Conservation (phyloP, 805 yeast species). For the Wickerhamiella parazyma region DNA sequence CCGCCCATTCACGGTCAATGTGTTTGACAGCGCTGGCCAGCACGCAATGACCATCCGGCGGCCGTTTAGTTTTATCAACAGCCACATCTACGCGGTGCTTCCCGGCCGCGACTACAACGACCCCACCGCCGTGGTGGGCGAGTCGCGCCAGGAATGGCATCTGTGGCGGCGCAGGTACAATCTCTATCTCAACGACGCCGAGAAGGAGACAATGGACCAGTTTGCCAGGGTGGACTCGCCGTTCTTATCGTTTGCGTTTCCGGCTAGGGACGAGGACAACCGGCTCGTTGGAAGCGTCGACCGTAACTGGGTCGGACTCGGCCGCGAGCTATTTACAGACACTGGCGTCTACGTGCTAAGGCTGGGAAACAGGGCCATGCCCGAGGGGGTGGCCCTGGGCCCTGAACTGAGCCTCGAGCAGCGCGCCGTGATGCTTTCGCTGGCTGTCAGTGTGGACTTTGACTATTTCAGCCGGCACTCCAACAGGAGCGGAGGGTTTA, state of each 20-base stretch:
- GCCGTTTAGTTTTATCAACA: constrained; percentile 79
- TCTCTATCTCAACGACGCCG: constrained; percentile 36
- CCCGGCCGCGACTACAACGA: constrained; percentile 38
- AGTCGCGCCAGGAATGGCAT: constrained; percentile 88
- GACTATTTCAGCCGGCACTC: constrained; percentile 95
- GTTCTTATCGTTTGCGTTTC: constrained; percentile 74
- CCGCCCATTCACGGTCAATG: constrained; percentile 45
- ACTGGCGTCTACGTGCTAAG: constrained; percentile 83
- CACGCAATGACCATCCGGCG: constrained; percentile 43
- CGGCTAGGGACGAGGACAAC: constrained; percentile 47
- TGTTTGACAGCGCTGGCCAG: constrained; percentile 25
- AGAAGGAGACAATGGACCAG: constrained; percentile 44
- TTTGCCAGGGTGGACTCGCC: constrained; percentile 84
- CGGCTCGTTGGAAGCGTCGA: constrained; percentile 63
- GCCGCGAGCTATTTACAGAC: constrained; percentile 85
- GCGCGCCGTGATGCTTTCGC: constrained; percentile 73
- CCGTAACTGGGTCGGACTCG: constrained; percentile 90
- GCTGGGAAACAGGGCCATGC: constrained; percentile 58
- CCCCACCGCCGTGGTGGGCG: constrained; percentile 51
- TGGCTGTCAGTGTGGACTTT: constrained; percentile 85
- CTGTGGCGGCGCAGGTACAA: constrained; percentile 84
- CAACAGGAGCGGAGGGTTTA: constrained; percentile 30
- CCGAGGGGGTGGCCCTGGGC: constrained; percentile 25
- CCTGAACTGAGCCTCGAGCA: constrained; percentile 57
- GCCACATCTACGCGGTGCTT: constrained; percentile 61